A percentile compares a stretch with the other conserved stretches of the same genome.
Conservation (phyloP, 2,329 filamentous ascomycete species). For the Trichoderma cornu-damae region DNA sequence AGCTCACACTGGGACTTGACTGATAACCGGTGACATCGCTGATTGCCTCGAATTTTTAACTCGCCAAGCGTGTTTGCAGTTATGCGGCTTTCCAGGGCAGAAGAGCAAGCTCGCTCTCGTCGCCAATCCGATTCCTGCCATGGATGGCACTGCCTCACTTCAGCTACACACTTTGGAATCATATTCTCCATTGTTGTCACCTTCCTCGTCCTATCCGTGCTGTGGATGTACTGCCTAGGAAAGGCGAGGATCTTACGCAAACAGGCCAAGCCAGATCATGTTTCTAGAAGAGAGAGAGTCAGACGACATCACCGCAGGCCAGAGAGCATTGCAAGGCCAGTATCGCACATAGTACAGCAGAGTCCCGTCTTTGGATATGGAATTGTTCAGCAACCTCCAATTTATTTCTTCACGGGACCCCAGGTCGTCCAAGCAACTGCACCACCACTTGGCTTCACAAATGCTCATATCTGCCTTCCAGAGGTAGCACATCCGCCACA, state of each 20-base stretch:
- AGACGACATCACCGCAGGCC: not conserved
- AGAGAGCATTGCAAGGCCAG: not conserved
- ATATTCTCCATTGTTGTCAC: constrained; percentile 35
- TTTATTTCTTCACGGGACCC: not conserved
- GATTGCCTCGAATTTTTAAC: not conserved
- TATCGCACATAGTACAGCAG: not conserved
- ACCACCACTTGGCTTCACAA: not conserved
- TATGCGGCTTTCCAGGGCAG: not conserved
- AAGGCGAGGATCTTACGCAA: constrained; percentile 18
- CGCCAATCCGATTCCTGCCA: constrained; percentile 24
- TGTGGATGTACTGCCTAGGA: constrained; percentile 35
- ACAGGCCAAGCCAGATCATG: not conserved
- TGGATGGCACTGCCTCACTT: constrained; percentile 39
- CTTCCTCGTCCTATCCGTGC: constrained; percentile 27
- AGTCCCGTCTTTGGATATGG: not conserved
- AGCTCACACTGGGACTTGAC: not conserved
- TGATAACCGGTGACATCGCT: not conserved
- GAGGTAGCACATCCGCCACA: not conserved
- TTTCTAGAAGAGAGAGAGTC: constrained; percentile 20
- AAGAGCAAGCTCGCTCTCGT: not conserved
- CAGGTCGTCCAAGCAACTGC: not conserved
- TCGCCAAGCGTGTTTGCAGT: not conserved
- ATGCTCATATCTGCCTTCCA: not conserved
- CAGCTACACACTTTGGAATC: constrained; percentile 36
- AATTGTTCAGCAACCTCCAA: not conserved